These are phyloP conservation scores for Acer negundo DNA, from an alignment of 345 rosid genomes.

Conservation along the genomic window DNA sequence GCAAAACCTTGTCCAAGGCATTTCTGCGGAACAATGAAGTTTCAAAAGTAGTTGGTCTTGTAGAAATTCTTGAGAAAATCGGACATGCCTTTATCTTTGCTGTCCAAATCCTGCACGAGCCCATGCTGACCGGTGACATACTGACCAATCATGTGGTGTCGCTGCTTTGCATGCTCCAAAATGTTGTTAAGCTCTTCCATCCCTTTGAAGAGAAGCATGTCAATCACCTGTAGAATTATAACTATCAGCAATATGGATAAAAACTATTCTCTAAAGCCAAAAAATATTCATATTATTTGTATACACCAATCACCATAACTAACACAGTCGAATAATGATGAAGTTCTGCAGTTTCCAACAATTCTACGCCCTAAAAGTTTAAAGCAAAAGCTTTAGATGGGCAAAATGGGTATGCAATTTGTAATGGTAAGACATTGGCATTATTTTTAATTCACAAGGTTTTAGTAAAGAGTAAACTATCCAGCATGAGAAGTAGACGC, in stretches of 20 bases:
- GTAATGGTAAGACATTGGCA: background rate
- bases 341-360: background rate
- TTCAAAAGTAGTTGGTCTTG: conserved; percentile 79
- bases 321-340: background rate
- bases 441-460: background rate
- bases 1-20: background rate
- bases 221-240: conserved; percentile 73
- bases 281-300: background rate
- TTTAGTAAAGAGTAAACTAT: background rate
- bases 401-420: background rate
- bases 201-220: conserved; percentile 90
- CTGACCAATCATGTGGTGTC: conserved; percentile 93
- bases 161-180: conserved; percentile 93
- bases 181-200: conserved; percentile 87
- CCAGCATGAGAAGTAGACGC: background rate
- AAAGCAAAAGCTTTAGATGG: background rate
- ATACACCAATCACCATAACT: background rate
- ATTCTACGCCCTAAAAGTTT: background rate
- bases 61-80: conserved; percentile 89
- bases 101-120: conserved; percentile 63
- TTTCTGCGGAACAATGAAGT: conserved; percentile 2
- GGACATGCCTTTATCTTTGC: conserved; percentile 71
- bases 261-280: background rate
- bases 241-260: conserved; percentile 18
- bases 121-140: conserved; percentile 72